These are phyloP conservation scores for Halophytophthora polymorphica DNA, from an alignment of 352 stramenopile species.

Conservation along the genomic window DNA sequence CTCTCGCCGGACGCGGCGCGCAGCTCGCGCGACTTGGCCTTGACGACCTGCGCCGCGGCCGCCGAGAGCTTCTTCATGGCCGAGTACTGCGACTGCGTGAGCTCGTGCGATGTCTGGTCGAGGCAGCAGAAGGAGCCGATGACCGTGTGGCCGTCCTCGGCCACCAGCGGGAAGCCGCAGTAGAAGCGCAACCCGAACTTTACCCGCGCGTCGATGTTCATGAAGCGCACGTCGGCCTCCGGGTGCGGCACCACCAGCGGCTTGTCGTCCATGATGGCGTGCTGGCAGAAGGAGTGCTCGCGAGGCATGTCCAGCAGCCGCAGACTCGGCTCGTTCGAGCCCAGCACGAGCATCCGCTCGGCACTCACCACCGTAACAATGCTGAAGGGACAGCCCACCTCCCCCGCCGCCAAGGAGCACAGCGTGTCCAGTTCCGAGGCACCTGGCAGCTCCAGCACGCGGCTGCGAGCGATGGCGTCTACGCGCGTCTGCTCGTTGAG, in stretches of 20 bases:
- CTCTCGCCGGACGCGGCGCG: not conserved
- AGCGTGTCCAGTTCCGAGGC: slow-evolving; percentile 59
- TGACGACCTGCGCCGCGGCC: slow-evolving; percentile 44
- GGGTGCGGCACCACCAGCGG: slow-evolving; percentile 52
- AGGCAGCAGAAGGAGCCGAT: slow-evolving; percentile 65
- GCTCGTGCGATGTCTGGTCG: slow-evolving; percentile 36
- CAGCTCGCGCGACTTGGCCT: slow-evolving; percentile 4
- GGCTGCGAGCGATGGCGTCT: slow-evolving; percentile 31
- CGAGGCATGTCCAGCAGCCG: slow-evolving; percentile 31
- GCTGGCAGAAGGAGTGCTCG: slow-evolving; percentile 57
- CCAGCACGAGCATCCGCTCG: slow-evolving; percentile 40
- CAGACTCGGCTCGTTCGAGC: slow-evolving; percentile 24
- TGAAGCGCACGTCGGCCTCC: slow-evolving; percentile 69
- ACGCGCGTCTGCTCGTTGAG: slow-evolving; percentile 44
- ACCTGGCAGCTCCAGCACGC: slow-evolving; percentile 40
- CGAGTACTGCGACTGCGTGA: slow-evolving; percentile 56
- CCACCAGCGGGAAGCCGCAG: slow-evolving; percentile 60
- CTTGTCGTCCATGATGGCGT: slow-evolving; percentile 58
- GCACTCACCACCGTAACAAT: slow-evolving; percentile 53
- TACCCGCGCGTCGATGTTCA: slow-evolving; percentile 27
- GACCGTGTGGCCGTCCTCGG: slow-evolving; percentile 35
- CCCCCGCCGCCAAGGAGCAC: slow-evolving; percentile 39
- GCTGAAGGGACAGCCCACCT: slow-evolving; percentile 52
- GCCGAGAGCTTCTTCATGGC: slow-evolving; percentile 41
- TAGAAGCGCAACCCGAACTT: slow-evolving; percentile 51